Conservation (phyloP, 202 grass and related monocot species). For the Cymbopogon flexuosus region DNA sequence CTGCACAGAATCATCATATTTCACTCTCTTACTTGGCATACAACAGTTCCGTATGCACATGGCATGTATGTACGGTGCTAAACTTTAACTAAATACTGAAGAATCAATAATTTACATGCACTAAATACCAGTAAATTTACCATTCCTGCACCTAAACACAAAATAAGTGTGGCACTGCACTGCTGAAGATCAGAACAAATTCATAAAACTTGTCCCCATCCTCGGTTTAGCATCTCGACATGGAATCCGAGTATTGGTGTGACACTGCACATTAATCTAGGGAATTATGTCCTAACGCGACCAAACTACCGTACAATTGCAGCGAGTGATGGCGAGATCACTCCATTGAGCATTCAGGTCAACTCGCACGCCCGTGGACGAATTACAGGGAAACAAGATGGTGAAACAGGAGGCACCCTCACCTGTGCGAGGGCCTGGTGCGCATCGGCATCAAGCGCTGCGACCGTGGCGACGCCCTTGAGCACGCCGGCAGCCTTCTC, state of each 20-base stretch:
- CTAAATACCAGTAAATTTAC: not conserved
- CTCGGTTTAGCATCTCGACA: not conserved
- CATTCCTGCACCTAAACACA: not conserved
- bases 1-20: not conserved
- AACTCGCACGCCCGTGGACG: not conserved
- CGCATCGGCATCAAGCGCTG: constrained; percentile 84
- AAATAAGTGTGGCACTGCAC: not conserved
- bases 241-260: not conserved
- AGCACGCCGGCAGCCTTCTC: constrained; percentile 87
- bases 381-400: constrained; percentile 24
- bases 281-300: not conserved
- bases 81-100: not conserved
- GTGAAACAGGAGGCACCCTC: not conserved
- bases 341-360: constrained; percentile 21
- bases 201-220: not conserved
- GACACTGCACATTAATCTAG: not conserved
- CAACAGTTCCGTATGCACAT: not conserved
- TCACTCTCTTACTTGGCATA: not conserved
- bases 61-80: not conserved
- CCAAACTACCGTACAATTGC: not conserved
- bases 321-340: constrained; percentile 10
- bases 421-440: constrained; percentile 87
- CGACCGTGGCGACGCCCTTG: constrained; percentile 79
- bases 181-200: not conserved
- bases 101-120: not conserved